Conservation (phyloP, 768 basidiomycete genomes). For the Hypholoma fasciculare region DNA sequence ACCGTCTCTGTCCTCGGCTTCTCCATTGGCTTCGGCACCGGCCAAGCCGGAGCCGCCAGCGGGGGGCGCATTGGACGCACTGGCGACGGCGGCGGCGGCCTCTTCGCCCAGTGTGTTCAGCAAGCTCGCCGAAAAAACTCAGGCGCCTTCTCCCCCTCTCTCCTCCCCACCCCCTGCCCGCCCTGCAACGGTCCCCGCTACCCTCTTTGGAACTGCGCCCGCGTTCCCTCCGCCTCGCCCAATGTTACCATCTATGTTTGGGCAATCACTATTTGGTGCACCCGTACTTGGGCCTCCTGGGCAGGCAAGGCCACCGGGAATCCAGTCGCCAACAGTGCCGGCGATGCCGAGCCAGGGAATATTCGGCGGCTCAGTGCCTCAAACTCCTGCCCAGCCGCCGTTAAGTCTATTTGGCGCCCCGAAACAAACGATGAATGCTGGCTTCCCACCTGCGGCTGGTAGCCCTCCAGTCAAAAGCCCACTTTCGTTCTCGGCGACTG, state of each 20-base stretch:
- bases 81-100: conserved; percentile 7
- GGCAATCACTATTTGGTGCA: not conserved
- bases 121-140: conserved; percentile 1
- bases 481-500: no score
- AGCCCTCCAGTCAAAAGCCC: no score
- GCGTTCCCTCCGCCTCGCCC: not conserved
- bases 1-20: conserved; percentile 7
- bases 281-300: not conserved
- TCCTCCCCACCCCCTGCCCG: not conserved
- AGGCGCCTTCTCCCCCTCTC: not conserved
- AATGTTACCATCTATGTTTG: not conserved
- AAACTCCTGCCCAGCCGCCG: not conserved
- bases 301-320: not conserved
- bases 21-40: not conserved
- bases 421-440: not conserved
- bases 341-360: not conserved
- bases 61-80: conserved; percentile 2
- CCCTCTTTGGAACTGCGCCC: not conserved
- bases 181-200: not conserved
- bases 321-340: conserved; percentile 3
- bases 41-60: not conserved
- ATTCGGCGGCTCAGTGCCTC: not conserved
- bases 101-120: conserved; percentile 15
- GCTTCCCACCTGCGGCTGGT: no score
- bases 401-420: not conserved